These are phyloP conservation scores for Lentinus brumalis DNA, from an alignment of 768 basidiomycete species.

Conservation along the genomic window DNA sequence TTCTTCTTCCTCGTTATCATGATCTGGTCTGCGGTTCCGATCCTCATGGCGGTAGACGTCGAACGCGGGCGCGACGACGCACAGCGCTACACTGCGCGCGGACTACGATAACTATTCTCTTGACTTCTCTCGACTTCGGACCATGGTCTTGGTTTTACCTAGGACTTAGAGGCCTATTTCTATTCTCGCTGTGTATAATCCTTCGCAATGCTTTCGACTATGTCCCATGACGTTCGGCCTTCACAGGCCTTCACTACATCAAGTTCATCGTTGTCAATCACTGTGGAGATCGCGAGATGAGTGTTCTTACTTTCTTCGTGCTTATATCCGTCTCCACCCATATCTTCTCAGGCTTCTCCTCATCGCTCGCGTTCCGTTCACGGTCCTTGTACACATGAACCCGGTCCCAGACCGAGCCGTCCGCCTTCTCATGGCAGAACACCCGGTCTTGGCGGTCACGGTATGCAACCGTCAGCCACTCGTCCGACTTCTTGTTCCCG, in stretches of 20 bases:
- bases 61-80: conserved; percentile 63
- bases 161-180: background rate
- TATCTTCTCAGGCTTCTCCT: background rate
- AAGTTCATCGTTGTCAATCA: no score
- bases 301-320: background rate
- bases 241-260: background rate
- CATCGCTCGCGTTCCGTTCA: background rate
- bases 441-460: background rate
- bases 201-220: no score
- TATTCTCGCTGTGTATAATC: background rate
- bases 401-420: background rate
- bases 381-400: background rate
- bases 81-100: conserved; percentile 29
- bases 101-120: background rate
- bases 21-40: conserved; percentile 79
- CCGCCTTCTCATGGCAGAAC: background rate
- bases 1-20: conserved; percentile 87
- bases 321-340: background rate
- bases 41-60: conserved; percentile 71
- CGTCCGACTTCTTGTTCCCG: background rate
- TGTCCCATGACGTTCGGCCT: no score
- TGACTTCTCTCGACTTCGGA: no score
- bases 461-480: background rate
- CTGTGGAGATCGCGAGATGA: no score
- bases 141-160: background rate